Conservation (phyloP, 257 asterid species). For the Scutellaria minor region DNA sequence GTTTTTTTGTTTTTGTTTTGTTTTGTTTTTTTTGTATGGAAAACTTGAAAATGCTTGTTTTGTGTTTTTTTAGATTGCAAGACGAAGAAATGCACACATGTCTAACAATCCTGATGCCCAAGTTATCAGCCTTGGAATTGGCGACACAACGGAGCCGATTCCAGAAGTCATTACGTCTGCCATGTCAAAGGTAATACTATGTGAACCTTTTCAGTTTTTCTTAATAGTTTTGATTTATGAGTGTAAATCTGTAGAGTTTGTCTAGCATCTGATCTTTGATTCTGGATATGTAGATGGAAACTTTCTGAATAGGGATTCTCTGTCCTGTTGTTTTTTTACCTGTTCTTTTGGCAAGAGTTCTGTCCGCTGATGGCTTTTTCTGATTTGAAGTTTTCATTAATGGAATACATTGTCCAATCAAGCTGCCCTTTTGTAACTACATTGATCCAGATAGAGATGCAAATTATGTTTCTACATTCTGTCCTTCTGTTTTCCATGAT, state of each 20-base stretch:
- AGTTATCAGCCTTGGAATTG: slow-evolving; percentile 97
- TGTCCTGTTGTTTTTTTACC: slow-evolving; percentile 3
- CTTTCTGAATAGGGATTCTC: neutral
- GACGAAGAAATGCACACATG: slow-evolving; percentile 80
- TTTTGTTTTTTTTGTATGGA: neutral
- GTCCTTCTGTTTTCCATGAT: neutral
- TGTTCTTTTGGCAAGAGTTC: neutral
- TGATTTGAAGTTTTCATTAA: slow-evolving; percentile 3
- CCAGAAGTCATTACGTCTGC: slow-evolving; percentile 90
- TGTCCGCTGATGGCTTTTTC: slow-evolving; percentile 16
- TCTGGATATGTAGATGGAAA: neutral
- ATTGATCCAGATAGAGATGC: slow-evolving; percentile 11
- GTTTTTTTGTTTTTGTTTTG: neutral
- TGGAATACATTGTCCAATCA: slow-evolving; percentile 7
- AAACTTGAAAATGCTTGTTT: slow-evolving; percentile 14
- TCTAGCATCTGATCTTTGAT: slow-evolving; percentile 1
- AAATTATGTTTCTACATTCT: slow-evolving; percentile 1
- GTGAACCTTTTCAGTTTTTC: slow-evolving; percentile 16
- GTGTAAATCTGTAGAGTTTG: slow-evolving; percentile 15
- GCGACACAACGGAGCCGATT: slow-evolving; percentile 97
- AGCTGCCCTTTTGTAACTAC: slow-evolving; percentile 21
- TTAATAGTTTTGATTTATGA: slow-evolving; percentile 10
- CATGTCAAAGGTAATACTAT: slow-evolving; percentile 76
- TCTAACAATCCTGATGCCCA: slow-evolving; percentile 80
- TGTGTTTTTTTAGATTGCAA: slow-evolving; percentile 65